Conservation (phyloP, 805 yeast genomes). For the Kodamaea hsintzibuensis region DNA sequence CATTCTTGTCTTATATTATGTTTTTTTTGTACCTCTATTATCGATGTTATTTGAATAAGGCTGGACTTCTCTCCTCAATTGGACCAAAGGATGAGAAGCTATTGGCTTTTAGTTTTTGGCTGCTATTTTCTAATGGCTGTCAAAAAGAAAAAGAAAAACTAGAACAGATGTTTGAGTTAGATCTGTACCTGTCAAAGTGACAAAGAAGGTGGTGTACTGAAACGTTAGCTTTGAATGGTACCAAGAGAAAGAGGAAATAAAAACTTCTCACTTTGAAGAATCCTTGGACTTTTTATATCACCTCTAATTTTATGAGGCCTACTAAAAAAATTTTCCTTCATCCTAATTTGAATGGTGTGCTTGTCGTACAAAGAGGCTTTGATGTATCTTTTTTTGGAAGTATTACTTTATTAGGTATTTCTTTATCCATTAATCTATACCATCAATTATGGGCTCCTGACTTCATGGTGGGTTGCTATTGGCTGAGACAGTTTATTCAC, state of each 20-base stretch:
- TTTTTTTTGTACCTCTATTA: slow-evolving; percentile 3
- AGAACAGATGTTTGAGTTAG: neutral
- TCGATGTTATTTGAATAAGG: slow-evolving; percentile 5
- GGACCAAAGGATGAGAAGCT: slow-evolving; percentile 8
- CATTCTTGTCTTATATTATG: too few species aligned
- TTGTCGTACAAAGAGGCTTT: neutral
- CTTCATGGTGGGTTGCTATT: neutral
- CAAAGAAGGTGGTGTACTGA: slow-evolving; percentile 4
- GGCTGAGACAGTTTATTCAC: neutral
- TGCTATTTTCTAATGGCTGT: slow-evolving; percentile 1
- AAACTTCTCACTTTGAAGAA: slow-evolving; percentile 5
- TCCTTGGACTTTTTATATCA: neutral
- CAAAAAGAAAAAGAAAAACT: neutral
- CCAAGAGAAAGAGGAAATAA: slow-evolving; percentile 7
- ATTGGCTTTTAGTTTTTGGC: neutral
- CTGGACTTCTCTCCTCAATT: slow-evolving; percentile 8
- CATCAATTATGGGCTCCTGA: neutral
- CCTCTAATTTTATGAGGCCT: neutral
- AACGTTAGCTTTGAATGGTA: neutral
- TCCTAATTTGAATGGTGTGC: neutral
- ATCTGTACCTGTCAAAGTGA: slow-evolving; percentile 1
- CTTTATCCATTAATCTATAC: neutral
- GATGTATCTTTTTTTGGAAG: too few species aligned
- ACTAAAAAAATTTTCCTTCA: neutral
- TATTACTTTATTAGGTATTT: too few species aligned